phyloP scores from a whole-genome alignment of 2,329 filamentous ascomycete species.

The Colletotrichum tofieldiae region DNA sequence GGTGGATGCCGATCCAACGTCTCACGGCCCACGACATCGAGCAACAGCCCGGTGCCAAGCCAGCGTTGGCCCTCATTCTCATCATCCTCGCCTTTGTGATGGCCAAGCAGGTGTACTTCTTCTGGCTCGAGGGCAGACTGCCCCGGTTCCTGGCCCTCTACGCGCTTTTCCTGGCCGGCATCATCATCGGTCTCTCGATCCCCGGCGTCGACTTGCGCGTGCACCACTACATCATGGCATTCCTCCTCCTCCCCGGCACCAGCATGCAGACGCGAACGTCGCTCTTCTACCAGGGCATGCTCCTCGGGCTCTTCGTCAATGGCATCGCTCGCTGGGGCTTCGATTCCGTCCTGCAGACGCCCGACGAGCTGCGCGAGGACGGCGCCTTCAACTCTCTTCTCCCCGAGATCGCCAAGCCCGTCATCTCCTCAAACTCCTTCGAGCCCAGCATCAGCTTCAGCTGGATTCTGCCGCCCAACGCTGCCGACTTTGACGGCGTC shows the following conservation, averaged over 20 bases:
- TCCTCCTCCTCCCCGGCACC: slow-evolving; percentile 90
- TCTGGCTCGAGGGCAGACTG: slow-evolving; percentile 88
- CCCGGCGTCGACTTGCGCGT: slow-evolving; percentile 88
- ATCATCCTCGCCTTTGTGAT: slow-evolving; percentile 78
- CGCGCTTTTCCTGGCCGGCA: slow-evolving; percentile 73
- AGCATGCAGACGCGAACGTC: slow-evolving; percentile 88
- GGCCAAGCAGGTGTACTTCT: slow-evolving; percentile 84
- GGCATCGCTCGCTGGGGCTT: slow-evolving; percentile 96
- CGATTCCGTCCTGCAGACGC: slow-evolving; percentile 88
- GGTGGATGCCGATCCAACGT: slow-evolving; percentile 92
- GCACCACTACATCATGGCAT: slow-evolving; percentile 93
- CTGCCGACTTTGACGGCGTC: slow-evolving; percentile 78
- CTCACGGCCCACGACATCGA: slow-evolving; percentile 90
- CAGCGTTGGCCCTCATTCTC: slow-evolving; percentile 85
- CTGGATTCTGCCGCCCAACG: slow-evolving; percentile 59
- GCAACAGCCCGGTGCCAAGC: slow-evolving; percentile 89
- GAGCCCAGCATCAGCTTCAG: slow-evolving; percentile 77
- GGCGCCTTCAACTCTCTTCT: slow-evolving; percentile 75
- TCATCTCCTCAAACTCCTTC: slow-evolving; percentile 57
- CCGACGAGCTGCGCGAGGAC: slow-evolving; percentile 78
- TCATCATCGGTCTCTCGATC: slow-evolving; percentile 79
- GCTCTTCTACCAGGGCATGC: slow-evolving; percentile 89
- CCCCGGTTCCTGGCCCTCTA: slow-evolving; percentile 87
- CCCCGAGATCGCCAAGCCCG: slow-evolving; percentile 65
- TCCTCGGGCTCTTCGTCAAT: slow-evolving; percentile 94